These are phyloP conservation scores for Rhodotorula mucilaginosa DNA, from an alignment of 1,284 basidiomycete genomes.

Conservation along the genomic window DNA sequence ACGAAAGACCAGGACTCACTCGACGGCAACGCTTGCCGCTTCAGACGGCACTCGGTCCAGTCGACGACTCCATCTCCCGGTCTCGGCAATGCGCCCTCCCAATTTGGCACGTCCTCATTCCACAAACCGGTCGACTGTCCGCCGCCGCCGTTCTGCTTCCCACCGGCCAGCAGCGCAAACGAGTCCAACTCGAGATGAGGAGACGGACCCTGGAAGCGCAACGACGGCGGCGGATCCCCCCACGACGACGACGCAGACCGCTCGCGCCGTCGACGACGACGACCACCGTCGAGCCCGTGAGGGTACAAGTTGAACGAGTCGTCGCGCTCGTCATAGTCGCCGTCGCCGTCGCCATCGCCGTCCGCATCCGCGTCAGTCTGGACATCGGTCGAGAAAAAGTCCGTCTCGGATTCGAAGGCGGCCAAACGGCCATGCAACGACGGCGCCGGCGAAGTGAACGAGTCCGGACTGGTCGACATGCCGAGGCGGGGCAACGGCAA, in stretches of 20 bases:
- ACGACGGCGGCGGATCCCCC: not conserved
- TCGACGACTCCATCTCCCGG: not conserved
- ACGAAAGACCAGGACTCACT: constrained; percentile 4
- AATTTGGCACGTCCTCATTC: constrained; percentile 5
- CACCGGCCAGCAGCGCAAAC: not conserved
- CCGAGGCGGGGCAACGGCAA: not conserved
- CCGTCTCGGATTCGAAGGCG: constrained; percentile 13
- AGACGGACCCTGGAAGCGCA: not conserved
- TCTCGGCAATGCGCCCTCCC: not conserved
- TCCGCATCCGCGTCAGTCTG: not conserved
- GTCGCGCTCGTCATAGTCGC: constrained; percentile 17
- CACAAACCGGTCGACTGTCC: not conserved
- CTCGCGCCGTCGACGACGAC: not conserved
- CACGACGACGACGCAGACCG: not conserved
- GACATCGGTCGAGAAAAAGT: constrained; percentile 15
- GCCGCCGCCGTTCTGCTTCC: not conserved
- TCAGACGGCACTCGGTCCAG: constrained; percentile 7
- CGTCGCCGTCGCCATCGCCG: not conserved
- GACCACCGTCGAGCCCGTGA: not conserved
- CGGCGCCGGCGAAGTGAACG: not conserved
- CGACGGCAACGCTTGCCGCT: constrained; percentile 10
- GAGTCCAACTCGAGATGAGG: not conserved
- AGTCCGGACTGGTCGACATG: not conserved
- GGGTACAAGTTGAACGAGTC: constrained; percentile 10
- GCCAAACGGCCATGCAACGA: not conserved